These are phyloP conservation scores for Pichia nanzhaoensis DNA, from an alignment of 805 yeast species.

Conservation along the genomic window DNA sequence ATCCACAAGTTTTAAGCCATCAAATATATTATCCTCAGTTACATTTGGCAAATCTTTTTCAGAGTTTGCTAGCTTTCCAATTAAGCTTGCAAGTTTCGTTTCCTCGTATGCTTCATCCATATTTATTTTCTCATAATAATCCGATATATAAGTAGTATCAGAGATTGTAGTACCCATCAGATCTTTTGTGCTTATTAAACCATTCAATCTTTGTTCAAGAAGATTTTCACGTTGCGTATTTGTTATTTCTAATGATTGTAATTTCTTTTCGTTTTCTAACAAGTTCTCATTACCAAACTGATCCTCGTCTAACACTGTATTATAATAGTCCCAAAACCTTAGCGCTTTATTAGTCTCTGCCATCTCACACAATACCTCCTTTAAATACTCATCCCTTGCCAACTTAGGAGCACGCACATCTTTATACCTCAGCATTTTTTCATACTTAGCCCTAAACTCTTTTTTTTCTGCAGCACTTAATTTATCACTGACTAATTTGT, in stretches of 20 bases:
- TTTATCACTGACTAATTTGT: slow-evolving; percentile 1
- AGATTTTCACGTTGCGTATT: neutral
- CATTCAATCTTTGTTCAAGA: neutral
- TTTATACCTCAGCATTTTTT: slow-evolving; percentile 5
- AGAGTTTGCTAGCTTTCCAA: slow-evolving; percentile 5
- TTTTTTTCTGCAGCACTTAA: neutral
- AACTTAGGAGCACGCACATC: slow-evolving; percentile 6
- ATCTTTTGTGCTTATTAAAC: neutral
- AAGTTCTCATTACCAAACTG: slow-evolving; percentile 1
- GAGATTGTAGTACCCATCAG: neutral
- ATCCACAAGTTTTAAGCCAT: slow-evolving; percentile 19
- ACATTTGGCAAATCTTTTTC: slow-evolving; percentile 1
- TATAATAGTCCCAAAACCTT: slow-evolving; percentile 9
- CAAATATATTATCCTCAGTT: slow-evolving; percentile 16
- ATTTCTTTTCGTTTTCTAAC: slow-evolving; percentile 8
- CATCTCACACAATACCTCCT: slow-evolving; percentile 7
- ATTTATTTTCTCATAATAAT: slow-evolving; percentile 11
- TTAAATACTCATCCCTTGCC: slow-evolving; percentile 9
- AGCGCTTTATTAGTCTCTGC: neutral
- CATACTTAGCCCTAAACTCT: slow-evolving; percentile 1
- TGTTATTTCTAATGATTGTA: slow-evolving; percentile 3
- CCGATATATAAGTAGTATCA: neutral
- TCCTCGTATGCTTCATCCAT: slow-evolving; percentile 2
- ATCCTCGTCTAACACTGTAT: neutral
- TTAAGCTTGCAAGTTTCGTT: slow-evolving; percentile 15